Percentiles rank a stretch among this genome's conserved stretches.
These are phyloP conservation scores for Phalaenopsis aphrodite DNA, from an alignment of 106 monocot species.

Conservation along the genomic window DNA sequence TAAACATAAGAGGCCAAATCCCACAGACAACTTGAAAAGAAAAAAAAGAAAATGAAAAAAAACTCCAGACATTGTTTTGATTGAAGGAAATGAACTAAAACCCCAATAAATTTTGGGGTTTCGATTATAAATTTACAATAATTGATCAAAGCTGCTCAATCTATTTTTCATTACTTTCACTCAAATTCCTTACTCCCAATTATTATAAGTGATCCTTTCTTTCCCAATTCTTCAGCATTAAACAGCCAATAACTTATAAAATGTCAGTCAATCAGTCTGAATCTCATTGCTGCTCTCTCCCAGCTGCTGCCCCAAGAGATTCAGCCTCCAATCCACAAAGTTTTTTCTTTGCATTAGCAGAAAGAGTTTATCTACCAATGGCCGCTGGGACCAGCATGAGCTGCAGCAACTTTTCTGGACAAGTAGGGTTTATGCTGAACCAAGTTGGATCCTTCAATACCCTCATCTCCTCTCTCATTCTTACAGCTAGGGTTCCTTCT, in stretches of 20 bases:
- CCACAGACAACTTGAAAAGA: no score
- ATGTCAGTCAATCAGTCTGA: not conserved
- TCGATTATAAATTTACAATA: not conserved
- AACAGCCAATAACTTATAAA: not conserved
- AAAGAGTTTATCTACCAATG: conserved; percentile 30
- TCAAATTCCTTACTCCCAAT: not conserved
- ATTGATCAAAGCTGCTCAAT: not conserved
- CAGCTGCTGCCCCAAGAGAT: not conserved
- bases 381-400: conserved; percentile 27
- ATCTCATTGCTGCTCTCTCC: not conserved
- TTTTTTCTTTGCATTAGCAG: not conserved
- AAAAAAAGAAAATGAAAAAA: no score
- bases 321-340: not conserved
- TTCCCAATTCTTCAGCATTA: no score
- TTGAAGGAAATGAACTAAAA: no score
- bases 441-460: conserved; percentile 15
- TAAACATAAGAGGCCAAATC: no score
- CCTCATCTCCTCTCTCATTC: conserved; percentile 35
- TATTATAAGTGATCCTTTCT: no score
- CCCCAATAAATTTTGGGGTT: not conserved
- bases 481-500: conserved; percentile 23
- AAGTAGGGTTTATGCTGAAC: conserved; percentile 30
- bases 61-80: no score
- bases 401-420: conserved; percentile 44
- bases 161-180: not conserved